Conservation (phyloP, 208 protist species). For the Crithidia bombi region DNA sequence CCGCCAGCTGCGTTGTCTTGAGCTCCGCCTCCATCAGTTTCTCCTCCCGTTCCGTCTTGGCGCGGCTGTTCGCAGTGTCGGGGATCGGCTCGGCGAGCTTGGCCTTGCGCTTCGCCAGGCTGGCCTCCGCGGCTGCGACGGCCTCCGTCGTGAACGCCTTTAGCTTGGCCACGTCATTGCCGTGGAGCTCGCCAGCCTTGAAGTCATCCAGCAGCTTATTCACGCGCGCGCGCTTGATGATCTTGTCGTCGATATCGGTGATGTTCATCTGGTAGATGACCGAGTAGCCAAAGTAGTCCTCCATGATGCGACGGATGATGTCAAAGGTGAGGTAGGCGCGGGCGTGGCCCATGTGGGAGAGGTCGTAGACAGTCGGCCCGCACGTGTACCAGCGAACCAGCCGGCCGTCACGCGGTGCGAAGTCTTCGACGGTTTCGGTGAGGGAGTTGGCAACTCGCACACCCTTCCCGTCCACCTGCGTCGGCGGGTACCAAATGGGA, state of each 20-base stretch:
- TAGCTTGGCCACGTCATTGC: slow-evolving; percentile 46
- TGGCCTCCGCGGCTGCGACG: slow-evolving; percentile 34
- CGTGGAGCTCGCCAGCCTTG: slow-evolving; percentile 35
- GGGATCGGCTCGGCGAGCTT: slow-evolving; percentile 61
- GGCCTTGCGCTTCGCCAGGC: slow-evolving; percentile 35
- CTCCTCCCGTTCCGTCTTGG: slow-evolving; percentile 72
- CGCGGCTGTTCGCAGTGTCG: slow-evolving; percentile 48
- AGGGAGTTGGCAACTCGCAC: slow-evolving; percentile 86
- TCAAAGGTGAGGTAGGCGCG: slow-evolving; percentile 98
- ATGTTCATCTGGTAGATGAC: slow-evolving; percentile 97
- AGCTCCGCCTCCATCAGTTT: slow-evolving; percentile 79
- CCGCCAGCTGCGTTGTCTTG: slow-evolving; percentile 65
- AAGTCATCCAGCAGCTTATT: slow-evolving; percentile 89
- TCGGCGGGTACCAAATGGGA: slow-evolving; percentile 80
- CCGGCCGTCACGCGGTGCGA: slow-evolving; percentile 65
- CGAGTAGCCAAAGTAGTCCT: slow-evolving; percentile 96
- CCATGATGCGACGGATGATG: slow-evolving; percentile 96
- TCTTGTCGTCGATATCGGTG: slow-evolving; percentile 99
- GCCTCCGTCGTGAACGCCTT: slow-evolving; percentile 58
- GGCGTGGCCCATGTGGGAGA: slow-evolving; percentile 98
- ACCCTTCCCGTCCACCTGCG: slow-evolving; percentile 30
- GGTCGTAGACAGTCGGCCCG: slow-evolving; percentile 98
- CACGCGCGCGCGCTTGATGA: slow-evolving; percentile 94
- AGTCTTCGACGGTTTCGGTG: slow-evolving; percentile 77
- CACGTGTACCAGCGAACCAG: slow-evolving; percentile 96